Conservation (phyloP, 805 yeast genomes). For the Blastobotrys mokoenaii region DNA sequence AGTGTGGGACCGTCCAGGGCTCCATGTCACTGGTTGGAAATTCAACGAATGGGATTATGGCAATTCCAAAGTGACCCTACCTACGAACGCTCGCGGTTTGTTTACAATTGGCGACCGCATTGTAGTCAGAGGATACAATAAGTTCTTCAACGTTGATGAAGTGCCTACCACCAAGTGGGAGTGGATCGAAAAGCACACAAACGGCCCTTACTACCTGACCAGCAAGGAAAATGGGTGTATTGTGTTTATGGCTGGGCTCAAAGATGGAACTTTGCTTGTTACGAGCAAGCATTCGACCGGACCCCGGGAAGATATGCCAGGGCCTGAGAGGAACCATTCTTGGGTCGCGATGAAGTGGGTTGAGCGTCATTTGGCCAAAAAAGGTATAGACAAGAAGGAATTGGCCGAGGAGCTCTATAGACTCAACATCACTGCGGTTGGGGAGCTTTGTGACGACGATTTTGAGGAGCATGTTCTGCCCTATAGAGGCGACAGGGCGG, state of each 20-base stretch:
- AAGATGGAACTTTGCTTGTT: conserved; percentile 69
- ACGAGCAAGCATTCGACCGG: conserved; percentile 93
- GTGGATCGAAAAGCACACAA: conserved; percentile 37
- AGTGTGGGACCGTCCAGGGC: conserved; percentile 24
- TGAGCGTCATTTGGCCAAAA: conserved; percentile 39
- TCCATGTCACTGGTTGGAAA: conserved; percentile 49
- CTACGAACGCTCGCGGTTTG: conserved; percentile 76
- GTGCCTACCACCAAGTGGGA: conserved; percentile 43
- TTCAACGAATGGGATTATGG: conserved; percentile 87
- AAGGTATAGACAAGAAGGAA: conserved; percentile 35
- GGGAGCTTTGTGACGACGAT: conserved; percentile 83
- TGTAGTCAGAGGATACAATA: conserved; percentile 83
- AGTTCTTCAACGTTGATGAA: conserved; percentile 82
- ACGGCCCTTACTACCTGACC: conserved; percentile 75
- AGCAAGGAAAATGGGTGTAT: conserved; percentile 93
- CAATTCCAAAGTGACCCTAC: conserved; percentile 44
- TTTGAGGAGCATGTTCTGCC: conserved; percentile 92
- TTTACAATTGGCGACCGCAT: conserved; percentile 43
- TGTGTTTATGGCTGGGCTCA: conserved; percentile 67
- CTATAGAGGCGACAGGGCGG: conserved; percentile 58
- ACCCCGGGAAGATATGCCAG: conserved; percentile 37
- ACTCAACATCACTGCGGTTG: conserved; percentile 69
- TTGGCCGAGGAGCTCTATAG: conserved; percentile 50
- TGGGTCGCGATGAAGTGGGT: conserved; percentile 57
- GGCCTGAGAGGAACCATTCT: conserved; percentile 56